Percentiles rank a stretch among this genome's conserved stretches.
Conservation (phyloP, 139 green algal genomes). For the Choricystis sp. region DNA sequence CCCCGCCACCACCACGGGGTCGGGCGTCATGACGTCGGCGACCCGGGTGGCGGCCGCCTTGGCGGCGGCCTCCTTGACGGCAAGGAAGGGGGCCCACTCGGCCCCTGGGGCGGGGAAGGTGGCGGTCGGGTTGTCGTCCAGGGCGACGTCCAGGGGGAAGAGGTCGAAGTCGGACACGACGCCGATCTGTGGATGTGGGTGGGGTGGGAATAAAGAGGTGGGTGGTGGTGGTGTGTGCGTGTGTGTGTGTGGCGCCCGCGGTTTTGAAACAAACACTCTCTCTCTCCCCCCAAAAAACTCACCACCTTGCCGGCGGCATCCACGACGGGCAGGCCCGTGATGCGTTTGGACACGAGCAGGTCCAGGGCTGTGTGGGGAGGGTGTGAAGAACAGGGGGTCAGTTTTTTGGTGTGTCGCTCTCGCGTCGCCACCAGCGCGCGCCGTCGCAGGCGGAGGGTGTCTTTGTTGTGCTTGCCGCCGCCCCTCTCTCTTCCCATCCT, state of each 20-base stretch:
- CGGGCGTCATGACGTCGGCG: slow-evolving; percentile 50
- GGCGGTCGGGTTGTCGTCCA: slow-evolving; percentile 4
- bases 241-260: background rate
- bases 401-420: background rate
- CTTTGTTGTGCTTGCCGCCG: background rate
- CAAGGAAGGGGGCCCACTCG: slow-evolving; percentile 33
- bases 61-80: slow-evolving; percentile 35
- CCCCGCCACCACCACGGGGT: slow-evolving; percentile 34
- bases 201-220: background rate
- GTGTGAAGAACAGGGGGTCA: background rate
- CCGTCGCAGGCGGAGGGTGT: background rate
- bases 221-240: background rate
- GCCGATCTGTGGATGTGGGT: slow-evolving; percentile 23
- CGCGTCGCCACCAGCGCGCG: background rate
- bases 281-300: background rate
- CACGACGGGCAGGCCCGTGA: slow-evolving; percentile 35
- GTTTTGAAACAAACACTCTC: background rate
- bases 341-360: slow-evolving; percentile 24
- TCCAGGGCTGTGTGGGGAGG: slow-evolving; percentile 21
- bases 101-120: slow-evolving; percentile 34
- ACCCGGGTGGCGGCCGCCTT: slow-evolving; percentile 48
- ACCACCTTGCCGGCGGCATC: slow-evolving; percentile 19
- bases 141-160: slow-evolving; percentile 41
- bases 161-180: slow-evolving; percentile 68
- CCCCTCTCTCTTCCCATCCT: too few relatives aligned